A percentile compares a stretch with the other conserved stretches of the same genome.
These are phyloP conservation scores for Zymoseptoria passerinii DNA, from an alignment of 2,329 filamentous ascomycete species.

Conservation along the genomic window DNA sequence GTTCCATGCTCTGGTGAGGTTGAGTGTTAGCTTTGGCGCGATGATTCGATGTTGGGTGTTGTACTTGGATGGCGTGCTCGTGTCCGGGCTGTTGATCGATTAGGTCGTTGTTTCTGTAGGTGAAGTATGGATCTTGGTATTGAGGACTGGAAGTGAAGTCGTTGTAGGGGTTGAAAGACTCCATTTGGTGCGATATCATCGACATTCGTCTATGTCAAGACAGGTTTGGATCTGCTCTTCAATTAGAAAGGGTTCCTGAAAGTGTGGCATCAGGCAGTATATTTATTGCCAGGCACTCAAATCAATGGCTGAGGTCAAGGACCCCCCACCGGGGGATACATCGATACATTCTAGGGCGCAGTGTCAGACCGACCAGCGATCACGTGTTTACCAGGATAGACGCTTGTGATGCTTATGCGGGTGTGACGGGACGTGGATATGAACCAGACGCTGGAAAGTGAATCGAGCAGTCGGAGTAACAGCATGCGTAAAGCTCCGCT, in stretches of 20 bases:
- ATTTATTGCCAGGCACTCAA: neutral
- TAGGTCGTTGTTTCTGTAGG: constrained; percentile 29
- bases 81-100: constrained; percentile 18
- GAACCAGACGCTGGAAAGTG: neutral
- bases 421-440: neutral
- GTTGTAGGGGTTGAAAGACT: constrained; percentile 47
- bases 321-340: neutral
- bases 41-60: neutral
- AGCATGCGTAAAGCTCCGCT: neutral
- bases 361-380: neutral
- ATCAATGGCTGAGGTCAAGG: neutral
- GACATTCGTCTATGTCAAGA: neutral
- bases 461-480: neutral
- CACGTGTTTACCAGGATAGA: neutral
- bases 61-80: neutral
- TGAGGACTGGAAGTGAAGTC: constrained; percentile 41
- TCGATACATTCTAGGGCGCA: neutral
- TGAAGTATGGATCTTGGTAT: constrained; percentile 42
- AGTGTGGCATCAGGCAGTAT: neutral
- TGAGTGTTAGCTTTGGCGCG: neutral
- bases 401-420: neutral
- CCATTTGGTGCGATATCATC: constrained; percentile 13
- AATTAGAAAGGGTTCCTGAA: neutral
- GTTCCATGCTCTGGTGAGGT: constrained; percentile 22
- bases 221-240: neutral